phyloP scores from a whole-genome alignment of 1,284 basidiomycete genomes.

The Cystobasidiaceae sp. region DNA sequence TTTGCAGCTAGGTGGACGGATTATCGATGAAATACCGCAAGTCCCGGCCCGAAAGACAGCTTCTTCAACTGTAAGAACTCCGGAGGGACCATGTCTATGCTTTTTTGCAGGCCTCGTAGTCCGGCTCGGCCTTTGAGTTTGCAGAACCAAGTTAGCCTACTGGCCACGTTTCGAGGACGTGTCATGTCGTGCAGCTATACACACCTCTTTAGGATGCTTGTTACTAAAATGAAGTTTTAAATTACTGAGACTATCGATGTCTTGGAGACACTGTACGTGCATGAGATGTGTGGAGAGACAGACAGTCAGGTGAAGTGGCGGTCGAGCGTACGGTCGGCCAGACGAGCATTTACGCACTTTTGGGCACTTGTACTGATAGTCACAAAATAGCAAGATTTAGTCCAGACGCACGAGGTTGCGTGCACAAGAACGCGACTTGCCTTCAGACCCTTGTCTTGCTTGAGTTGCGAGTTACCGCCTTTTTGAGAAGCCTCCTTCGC shows the following conservation, averaged over 20 bases:
- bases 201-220: slow-evolving; percentile 21
- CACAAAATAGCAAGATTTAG: neutral
- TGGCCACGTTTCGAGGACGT: neutral
- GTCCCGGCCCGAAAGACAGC: neutral
- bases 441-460: slow-evolving; percentile 13
- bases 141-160: neutral
- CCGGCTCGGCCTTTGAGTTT: neutral
- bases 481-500: slow-evolving; percentile 4
- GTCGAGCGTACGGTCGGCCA: neutral
- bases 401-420: neutral
- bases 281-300: neutral
- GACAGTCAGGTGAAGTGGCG: neutral
- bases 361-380: slow-evolving; percentile 17
- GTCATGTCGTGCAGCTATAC: neutral
- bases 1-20: neutral
- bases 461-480: slow-evolving; percentile 4
- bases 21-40: neutral
- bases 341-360: neutral
- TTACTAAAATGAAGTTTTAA: slow-evolving; percentile 9
- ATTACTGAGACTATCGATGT: slow-evolving; percentile 13
- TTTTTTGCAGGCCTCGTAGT: slow-evolving; percentile 12
- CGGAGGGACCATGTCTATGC: neutral
- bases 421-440: neutral
- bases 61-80: neutral
- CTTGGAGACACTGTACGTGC: slow-evolving; percentile 4